These are phyloP conservation scores for Fusarium sp. DNA, from an alignment of 2,329 filamentous ascomycete genomes.

Conservation along the genomic window DNA sequence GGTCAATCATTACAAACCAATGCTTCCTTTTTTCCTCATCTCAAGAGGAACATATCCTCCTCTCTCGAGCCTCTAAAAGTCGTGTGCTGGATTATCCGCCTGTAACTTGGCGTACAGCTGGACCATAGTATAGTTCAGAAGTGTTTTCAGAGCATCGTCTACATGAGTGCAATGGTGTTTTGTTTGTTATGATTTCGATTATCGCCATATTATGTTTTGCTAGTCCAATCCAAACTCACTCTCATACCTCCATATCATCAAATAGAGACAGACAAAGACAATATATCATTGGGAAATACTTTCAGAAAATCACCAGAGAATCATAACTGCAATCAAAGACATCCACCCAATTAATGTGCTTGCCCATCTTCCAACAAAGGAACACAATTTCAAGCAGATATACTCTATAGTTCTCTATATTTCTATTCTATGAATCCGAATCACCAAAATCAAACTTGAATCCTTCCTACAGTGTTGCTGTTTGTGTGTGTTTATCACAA, in stretches of 20 bases:
- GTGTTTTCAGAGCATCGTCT: background rate
- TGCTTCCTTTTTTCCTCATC: no score
- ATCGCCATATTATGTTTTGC: no score
- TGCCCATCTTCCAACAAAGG: background rate
- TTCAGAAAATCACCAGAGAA: background rate
- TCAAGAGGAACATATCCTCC: no score
- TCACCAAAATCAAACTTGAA: background rate
- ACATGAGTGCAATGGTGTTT: no score
- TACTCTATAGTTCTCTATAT: background rate
- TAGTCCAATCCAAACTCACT: no score
- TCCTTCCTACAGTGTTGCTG: background rate
- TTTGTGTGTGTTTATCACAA: no score
- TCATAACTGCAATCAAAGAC: background rate
- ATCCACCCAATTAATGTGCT: background rate
- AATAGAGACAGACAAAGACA: no score
- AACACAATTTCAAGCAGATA: background rate
- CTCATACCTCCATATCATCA: no score
- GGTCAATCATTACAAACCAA: no score
- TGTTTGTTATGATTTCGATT: no score
- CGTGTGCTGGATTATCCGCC: background rate
- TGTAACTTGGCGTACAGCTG: background rate
- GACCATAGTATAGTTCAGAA: background rate
- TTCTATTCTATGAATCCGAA: background rate
- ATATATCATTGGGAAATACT: background rate
- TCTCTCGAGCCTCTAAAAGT: no score